Evolutionary conservation across 805 yeast species (phyloP), one percentile per base, ranked within the genome.

Genomic region (Cyberlindnera veronae): DNA sequence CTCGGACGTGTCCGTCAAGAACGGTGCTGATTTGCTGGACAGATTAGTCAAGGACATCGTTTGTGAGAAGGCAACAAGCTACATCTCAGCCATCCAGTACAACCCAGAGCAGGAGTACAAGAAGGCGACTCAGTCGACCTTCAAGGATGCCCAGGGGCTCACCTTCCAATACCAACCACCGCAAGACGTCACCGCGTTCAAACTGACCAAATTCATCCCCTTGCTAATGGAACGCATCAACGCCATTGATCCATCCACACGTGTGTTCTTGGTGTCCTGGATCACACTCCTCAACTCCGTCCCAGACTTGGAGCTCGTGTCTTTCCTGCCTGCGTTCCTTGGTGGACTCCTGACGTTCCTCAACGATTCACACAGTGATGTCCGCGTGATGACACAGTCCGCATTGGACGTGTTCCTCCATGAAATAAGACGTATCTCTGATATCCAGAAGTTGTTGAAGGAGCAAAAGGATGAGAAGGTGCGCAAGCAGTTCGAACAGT

Each of bases 181-280:
- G 11, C 86, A 81, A 61, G 72, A 71, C 37, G 69, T 81, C 4
- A 74, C 73, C 31, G 95, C 96, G 0, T 91, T 91, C 55, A 83
- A 93, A 6, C 66, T 93, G 29, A 83, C 87, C 0, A 83, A 84
- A 53, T 93, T 93, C 63, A 86, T 93, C 28, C 98, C 98, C 0
- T 68, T 95, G n/a, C 64, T 93, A 32, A 79, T 84, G 47, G 99
- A 93, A 60, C 71, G 98, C 49, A 87, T 93, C 64, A 87, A 87
- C 55, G 90, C 93, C 1, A 83, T 87, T 23, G 95, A 93, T 53
- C 96, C 98, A 2, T 86, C 84, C 55, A 89, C 97, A 0, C 74
- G 96, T 49, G 83, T 88, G 66, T 93, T 93, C 55, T 67, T 93
- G 41, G 91, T 93, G 11, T 86, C 95, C 37, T 93, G 99, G 99